Evolutionary conservation across 352 stramenopile species (phyloP), one percentile per base, ranked within the genome.

Genomic region (Halophytophthora batemanensis): DNA sequence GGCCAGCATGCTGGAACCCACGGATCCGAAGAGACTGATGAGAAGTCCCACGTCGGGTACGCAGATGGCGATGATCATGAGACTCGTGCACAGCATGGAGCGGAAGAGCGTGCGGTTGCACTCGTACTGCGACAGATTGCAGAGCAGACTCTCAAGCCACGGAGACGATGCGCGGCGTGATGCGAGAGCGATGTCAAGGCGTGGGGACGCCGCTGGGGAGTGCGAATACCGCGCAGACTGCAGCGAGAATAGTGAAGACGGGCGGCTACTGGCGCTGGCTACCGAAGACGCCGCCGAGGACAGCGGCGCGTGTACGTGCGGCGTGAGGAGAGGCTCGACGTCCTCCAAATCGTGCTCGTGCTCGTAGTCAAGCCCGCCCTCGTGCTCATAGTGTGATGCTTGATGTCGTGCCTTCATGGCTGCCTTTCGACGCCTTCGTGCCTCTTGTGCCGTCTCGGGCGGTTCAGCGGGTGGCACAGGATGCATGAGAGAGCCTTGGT

Each of bases 91-190:
- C 41, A 92, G 57, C 77, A 92, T 90, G n/a, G 78, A 89, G 13
- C 82, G 79, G 45, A 89, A 89, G 29, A 93, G 58, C 39, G 77
- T 89, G 35, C 74, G 77, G 52, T 87, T 87, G 66, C 77, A 87
- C 56, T 92, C 79, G 59, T 87, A 85, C 54, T 84, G 76, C 17
- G 74, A 77, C 29, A 86, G 59, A 37, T 55, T 74, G 52, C 70
- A 79, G 33, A 86, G 53, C 28, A 84, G 31, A 21, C 61, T 55
- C 44, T 85, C 75, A 29, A 82, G 29, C n/a, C 47, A 40, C 2
- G 50, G 49, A 23, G 55, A 55, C 48, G 60, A 56, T n/a, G 50
- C 35, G 29, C 12, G 51, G 19, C 59, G 35, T 17, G 60, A 39
- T 45, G 56, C 52, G 52, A 53, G 48, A 45, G 59, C 51, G 18